Evolutionary conservation across 176 grass and related monocot species (phyloP).

Genomic region (Ensete ventricosum): DNA sequence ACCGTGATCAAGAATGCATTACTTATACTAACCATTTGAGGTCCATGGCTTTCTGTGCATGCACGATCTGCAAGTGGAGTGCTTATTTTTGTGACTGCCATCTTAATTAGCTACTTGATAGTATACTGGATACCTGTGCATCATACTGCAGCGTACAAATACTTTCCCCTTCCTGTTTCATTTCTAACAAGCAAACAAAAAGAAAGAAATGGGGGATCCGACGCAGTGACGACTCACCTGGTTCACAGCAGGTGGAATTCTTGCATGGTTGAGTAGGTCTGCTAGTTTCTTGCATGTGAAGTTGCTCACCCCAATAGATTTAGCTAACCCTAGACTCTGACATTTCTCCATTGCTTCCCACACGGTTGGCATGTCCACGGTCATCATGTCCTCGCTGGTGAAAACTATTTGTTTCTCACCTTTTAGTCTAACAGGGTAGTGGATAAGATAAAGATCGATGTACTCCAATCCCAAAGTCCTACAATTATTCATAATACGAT

Average conservation of each 20-base stretch:
- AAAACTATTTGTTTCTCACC: conserved; percentile 9
- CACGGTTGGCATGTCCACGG: conserved; percentile 31
- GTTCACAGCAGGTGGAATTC: conserved; percentile 37
- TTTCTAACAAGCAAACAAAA: too few species aligned
- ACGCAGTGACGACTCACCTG: conserved; percentile 19
- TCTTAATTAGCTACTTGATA: too few species aligned
- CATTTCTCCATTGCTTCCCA: conserved; percentile 69
- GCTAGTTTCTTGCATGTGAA: conserved; percentile 54
- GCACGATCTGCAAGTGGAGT: too few species aligned
- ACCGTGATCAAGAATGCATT: background rate
- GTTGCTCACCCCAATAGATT: conserved; percentile 49
- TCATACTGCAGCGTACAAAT: too few species aligned
- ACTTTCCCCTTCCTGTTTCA: too few species aligned
- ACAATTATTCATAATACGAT: too few species aligned
- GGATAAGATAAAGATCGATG: conserved; percentile 1
- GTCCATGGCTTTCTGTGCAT: too few species aligned
- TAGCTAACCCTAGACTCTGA: conserved; percentile 39
- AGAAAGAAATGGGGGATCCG: too few species aligned
- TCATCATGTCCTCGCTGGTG: conserved; percentile 25
- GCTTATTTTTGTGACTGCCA: too few species aligned
- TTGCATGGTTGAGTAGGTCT: conserved; percentile 29
- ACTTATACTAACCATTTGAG: background rate
- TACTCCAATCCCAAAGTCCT: background rate
- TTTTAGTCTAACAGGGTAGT: background rate
- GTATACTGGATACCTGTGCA: too few species aligned